These are phyloP conservation scores for Anthracocystis panici-leucophaei DNA, from an alignment of 1,284 basidiomycete species.

Conservation along the genomic window DNA sequence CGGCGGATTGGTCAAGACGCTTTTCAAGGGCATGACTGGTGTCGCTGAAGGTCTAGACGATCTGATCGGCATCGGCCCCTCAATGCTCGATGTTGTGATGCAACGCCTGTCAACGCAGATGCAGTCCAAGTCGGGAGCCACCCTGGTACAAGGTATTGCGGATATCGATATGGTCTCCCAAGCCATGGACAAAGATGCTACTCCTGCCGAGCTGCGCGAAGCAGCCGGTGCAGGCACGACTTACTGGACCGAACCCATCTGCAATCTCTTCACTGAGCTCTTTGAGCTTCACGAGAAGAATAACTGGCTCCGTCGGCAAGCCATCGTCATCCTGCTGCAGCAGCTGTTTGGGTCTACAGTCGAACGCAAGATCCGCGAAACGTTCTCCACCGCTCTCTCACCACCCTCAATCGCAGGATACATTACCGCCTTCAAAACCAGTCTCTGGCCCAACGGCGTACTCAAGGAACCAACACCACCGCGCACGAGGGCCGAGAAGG, in stretches of 20 bases:
- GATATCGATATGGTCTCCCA: conserved; percentile 56
- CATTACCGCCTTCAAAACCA: conserved; percentile 76
- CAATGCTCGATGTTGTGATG: conserved; percentile 58
- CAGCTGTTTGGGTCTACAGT: conserved; percentile 95
- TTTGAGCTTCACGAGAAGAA: conserved; percentile 95
- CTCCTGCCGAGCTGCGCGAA: conserved; percentile 76
- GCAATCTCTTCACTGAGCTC: conserved; percentile 88
- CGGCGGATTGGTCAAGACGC: conserved; percentile 44
- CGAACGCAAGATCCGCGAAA: conserved; percentile 93
- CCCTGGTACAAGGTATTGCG: conserved; percentile 39
- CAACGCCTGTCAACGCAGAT: conserved; percentile 61
- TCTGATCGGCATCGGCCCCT: conserved; percentile 55
- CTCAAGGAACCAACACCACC: conserved; percentile 76
- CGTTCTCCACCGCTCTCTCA: conserved; percentile 73
- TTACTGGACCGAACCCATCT: conserved; percentile 88
- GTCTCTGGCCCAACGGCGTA: conserved; percentile 85
- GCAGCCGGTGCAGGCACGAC: conserved; percentile 83
- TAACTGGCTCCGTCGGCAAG: conserved; percentile 95
- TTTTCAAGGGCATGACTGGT: conserved; percentile 56
- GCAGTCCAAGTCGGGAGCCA: conserved; percentile 31
- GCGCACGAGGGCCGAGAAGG: conserved; percentile 83
- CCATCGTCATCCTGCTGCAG: conserved; percentile 93
- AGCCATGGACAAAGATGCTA: conserved; percentile 47
- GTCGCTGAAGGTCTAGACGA: conserved; percentile 61
- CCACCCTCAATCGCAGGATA: conserved; percentile 74